phyloP scores from a whole-genome alignment of 1,139 yeast species.

The Diutina ranongensis region DNA sequence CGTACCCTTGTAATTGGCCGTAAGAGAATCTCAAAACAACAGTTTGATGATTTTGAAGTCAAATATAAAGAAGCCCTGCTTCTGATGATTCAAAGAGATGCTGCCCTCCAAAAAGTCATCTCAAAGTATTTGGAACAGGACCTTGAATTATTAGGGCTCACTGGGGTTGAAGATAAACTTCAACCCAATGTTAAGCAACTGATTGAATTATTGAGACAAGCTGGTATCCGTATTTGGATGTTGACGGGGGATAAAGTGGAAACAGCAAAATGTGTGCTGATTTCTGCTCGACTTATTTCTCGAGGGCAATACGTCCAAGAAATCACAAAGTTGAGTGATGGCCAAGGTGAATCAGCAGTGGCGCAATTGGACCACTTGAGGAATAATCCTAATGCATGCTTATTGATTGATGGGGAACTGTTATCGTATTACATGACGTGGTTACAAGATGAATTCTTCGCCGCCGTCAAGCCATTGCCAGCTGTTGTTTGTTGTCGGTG shows the following conservation, averaged over 20 bases:
- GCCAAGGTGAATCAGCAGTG: constrained; percentile 46
- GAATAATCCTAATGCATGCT: constrained; percentile 58
- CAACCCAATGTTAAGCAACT: constrained; percentile 88
- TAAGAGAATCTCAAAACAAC: constrained; percentile 44
- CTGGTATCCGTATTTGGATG: constrained; percentile 98
- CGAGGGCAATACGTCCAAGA: constrained; percentile 92
- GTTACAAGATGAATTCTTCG: constrained; percentile 61
- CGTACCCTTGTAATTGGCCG: constrained; percentile 90
- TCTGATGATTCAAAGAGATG: constrained; percentile 71
- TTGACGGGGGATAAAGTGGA: constrained; percentile 97
- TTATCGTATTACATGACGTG: constrained; percentile 55
- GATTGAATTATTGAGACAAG: constrained; percentile 84
- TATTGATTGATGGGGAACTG: constrained; percentile 91
- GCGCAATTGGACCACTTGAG: constrained; percentile 61
- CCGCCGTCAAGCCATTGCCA: constrained; percentile 65
- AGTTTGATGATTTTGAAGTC: constrained; percentile 50
- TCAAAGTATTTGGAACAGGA: constrained; percentile 66
- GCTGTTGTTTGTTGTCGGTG: constrained; percentile 97
- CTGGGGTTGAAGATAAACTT: constrained; percentile 95
- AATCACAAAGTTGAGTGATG: constrained; percentile 42
- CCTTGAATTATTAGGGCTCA: constrained; percentile 77
- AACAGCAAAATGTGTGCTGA: constrained; percentile 94
- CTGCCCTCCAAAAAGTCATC: constrained; percentile 57
- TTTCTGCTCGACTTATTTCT: constrained; percentile 82
- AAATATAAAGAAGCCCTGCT: constrained; percentile 65